Evolutionary conservation across 2,329 filamentous ascomycete genomes (phyloP).

Genomic region (Achaetomium macrosporum): DNA sequence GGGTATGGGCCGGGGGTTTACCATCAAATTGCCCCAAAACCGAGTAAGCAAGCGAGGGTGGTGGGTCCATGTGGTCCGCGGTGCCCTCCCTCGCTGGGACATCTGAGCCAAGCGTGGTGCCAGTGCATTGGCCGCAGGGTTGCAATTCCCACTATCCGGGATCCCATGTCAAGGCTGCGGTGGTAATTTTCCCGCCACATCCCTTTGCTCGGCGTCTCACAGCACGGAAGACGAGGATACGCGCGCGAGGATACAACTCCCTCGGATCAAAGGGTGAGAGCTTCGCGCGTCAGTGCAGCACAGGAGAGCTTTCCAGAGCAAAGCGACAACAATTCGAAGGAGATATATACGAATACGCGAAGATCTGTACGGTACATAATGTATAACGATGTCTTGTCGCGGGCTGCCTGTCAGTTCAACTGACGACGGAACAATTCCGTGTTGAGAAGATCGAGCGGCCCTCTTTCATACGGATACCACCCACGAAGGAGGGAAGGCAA

Average conservation of each 20-base stretch:
- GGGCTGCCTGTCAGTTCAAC: no score
- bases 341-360: no score
- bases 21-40: conserved; percentile 14
- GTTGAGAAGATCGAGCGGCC: no score
- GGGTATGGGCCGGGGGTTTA: background rate
- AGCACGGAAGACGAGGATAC: background rate
- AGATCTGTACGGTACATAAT: no score
- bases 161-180: background rate
- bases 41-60: conserved; percentile 16
- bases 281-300: no score
- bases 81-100: background rate
- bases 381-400: no score
- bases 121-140: background rate
- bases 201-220: conserved; percentile 5
- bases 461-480: no score
- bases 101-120: conserved; percentile 12
- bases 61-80: conserved; percentile 11
- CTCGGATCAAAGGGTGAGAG: background rate
- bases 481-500: no score
- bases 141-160: background rate
- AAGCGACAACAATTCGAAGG: no score
- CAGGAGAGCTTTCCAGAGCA: no score
- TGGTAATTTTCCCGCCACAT: conserved; percentile 2
- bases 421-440: no score
- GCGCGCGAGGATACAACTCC: background rate